A percentile compares a stretch with the other conserved stretches of the same genome.
phyloP scores from a whole-genome alignment of 495 filamentous ascomycete genomes.

The Penicillium desertorum region DNA sequence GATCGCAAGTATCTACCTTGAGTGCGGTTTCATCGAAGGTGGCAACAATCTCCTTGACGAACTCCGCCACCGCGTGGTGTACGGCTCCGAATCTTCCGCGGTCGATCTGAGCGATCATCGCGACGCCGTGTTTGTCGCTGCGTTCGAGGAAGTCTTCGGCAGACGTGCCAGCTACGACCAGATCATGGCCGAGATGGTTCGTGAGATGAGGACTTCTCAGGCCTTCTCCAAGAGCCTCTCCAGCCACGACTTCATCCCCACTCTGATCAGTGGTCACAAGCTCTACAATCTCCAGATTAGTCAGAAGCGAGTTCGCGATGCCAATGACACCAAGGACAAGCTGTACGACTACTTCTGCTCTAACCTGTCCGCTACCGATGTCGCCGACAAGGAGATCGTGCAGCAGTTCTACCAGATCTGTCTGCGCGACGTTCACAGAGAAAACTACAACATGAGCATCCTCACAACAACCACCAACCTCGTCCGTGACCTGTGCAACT shows the following conservation, averaged over 20 bases:
- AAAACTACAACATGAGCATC: conserved; percentile 41
- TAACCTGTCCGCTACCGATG: conserved; percentile 46
- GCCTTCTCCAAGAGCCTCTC: conserved; percentile 50
- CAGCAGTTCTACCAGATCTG: conserved; percentile 51
- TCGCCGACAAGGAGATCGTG: conserved; percentile 40
- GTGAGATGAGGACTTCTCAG: conserved; percentile 59
- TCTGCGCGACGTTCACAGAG: conserved; percentile 47
- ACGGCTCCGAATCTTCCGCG: conserved; percentile 37
- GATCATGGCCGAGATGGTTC: conserved; percentile 56
- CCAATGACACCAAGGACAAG: conserved; percentile 49
- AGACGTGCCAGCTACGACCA: conserved; percentile 46
- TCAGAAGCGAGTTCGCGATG: conserved; percentile 44
- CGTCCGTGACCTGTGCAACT: conserved; percentile 44
- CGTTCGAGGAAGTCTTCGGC: conserved; percentile 55
- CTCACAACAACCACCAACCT: conserved; percentile 41
- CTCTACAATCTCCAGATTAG: conserved; percentile 52
- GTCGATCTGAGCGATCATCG: conserved; percentile 32
- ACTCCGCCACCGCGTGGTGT: conserved; percentile 56
- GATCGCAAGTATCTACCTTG: conserved; percentile 55
- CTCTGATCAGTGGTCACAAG: conserved; percentile 51
- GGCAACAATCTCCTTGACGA: conserved; percentile 56
- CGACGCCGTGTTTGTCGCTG: conserved; percentile 59
- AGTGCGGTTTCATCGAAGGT: conserved; percentile 50
- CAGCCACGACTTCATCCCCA: conserved; percentile 47
- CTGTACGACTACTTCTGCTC: conserved; percentile 57